Evolutionary conservation across 192 early-diverging fungal genomes (phyloP).

Genomic region (Gaertneriomyces sp.): DNA sequence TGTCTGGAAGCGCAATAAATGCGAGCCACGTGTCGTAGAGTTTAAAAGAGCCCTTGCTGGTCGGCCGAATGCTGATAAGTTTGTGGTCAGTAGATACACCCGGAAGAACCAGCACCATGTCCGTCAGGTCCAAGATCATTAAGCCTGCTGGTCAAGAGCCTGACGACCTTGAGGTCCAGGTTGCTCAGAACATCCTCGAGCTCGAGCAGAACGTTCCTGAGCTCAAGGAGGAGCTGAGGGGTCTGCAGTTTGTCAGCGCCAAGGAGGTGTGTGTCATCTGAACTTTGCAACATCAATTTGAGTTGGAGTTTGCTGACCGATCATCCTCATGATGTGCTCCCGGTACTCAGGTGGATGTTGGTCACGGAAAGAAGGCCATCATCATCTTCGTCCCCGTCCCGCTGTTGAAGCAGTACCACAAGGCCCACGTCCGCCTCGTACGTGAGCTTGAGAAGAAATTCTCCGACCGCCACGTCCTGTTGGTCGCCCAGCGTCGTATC

Average conservation of each 20-base stretch:
- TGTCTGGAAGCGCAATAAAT: too few species aligned
- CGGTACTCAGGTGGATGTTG: slow-evolving; percentile 73
- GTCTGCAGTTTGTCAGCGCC: slow-evolving; percentile 89
- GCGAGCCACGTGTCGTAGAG: too few species aligned
- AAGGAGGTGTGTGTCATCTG: slow-evolving; percentile 70
- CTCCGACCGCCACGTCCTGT: slow-evolving; percentile 96
- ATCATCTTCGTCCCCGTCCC: slow-evolving; percentile 97
- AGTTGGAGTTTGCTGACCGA: background rate
- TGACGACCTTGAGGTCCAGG: slow-evolving; percentile 86
- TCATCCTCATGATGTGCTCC: background rate
- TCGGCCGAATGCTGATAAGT: too few species aligned
- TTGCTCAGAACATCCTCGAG: slow-evolving; percentile 94
- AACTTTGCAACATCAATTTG: background rate
- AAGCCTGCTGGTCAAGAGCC: slow-evolving; percentile 57
- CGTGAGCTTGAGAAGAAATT: slow-evolving; percentile 99
- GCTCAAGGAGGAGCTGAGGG: slow-evolving; percentile 93
- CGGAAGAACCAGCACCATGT: slow-evolving; percentile 38
- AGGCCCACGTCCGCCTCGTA: slow-evolving; percentile 91
- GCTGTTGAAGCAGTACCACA: slow-evolving; percentile 89
- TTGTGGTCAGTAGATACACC: too few species aligned
- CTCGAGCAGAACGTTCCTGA: slow-evolving; percentile 93
- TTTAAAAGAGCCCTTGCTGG: too few species aligned
- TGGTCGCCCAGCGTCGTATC: slow-evolving; percentile 93
- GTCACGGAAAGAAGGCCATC: slow-evolving; percentile 93
- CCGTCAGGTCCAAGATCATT: slow-evolving; percentile 54